These are phyloP conservation scores for Marasmius sp. DNA, from an alignment of 1,284 basidiomycete species.

Conservation along the genomic window DNA sequence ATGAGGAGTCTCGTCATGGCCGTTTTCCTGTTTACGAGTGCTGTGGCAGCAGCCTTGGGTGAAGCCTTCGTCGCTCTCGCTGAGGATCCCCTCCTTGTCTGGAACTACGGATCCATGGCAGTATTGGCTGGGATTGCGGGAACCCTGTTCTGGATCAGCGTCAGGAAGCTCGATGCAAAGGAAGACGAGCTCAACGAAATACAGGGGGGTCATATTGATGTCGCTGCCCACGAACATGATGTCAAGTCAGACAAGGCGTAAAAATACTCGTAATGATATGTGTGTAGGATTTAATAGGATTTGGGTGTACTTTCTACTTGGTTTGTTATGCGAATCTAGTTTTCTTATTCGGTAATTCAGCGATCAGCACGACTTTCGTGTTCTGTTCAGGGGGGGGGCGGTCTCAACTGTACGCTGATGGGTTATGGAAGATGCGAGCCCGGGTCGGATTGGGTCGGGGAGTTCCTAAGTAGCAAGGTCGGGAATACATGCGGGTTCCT, in stretches of 20 bases:
- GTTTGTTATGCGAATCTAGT: too few relatives aligned
- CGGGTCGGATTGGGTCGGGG: too few relatives aligned
- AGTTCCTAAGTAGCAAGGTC: too few relatives aligned
- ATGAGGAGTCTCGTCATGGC: slow-evolving; percentile 81
- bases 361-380: too few relatives aligned
- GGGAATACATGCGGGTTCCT: too few relatives aligned
- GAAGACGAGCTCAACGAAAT: slow-evolving; percentile 65
- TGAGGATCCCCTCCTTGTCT: slow-evolving; percentile 50
- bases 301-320: not conserved
- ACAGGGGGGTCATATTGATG: slow-evolving; percentile 33
- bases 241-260: not conserved
- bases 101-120: slow-evolving; percentile 52
- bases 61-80: slow-evolving; percentile 64
- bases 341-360: too few relatives aligned
- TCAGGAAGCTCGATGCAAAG: slow-evolving; percentile 57
- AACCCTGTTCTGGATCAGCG: slow-evolving; percentile 60
- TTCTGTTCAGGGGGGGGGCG: too few relatives aligned
- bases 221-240: not conserved
- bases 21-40: slow-evolving; percentile 70
- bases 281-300: not conserved
- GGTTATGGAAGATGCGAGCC: too few relatives aligned
- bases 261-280: not conserved
- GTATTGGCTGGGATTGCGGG: slow-evolving; percentile 40
- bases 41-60: slow-evolving; percentile 62
- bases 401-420: too few relatives aligned